Evolutionary conservation across 108 stramenopile species (phyloP), one percentile per base, ranked within the genome.

Genomic region (Aurantiochytrium sp.): DNA sequence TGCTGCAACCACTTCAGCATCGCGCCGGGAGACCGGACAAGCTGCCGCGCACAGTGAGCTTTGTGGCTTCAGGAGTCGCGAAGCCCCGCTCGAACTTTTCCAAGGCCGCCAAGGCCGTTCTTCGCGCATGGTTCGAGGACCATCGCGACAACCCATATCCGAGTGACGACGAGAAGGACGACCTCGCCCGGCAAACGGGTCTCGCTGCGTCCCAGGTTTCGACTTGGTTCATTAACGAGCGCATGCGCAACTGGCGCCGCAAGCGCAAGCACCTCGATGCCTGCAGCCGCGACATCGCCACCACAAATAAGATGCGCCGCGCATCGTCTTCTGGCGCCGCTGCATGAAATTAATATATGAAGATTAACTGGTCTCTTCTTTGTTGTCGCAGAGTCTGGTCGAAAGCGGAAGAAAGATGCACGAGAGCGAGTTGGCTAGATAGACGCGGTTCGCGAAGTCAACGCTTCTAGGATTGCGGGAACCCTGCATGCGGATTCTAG

Each of bases 191-290:
- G 22, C 22, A 45, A 22, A 81, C 69, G n/a, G 69, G 69, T 15
- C 36, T 81, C 6, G 36, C 37, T 4, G 12, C 69, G 4, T n/a
- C 37, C 15, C 69, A 81, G 42, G 42, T 81, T 15, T 39, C 41
- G 6, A 81, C 69, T 32, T 81, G 69, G 69, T 81, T 81, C 22
- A 81, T 81, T 10, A 81, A 81, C 42, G 69, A 81, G 27, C 37
- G 69, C 4, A 45, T 81, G 37, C 37, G 69, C 4, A 81, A 81
- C 2, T 81, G 69, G 69, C 45, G 55, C 5, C 32, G 55, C 32
- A 59, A 59, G 32, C 55, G 32, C 27, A 32, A 59, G 32, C 55
- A 59, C 17, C 21, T n/a, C 8, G 32, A 12, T 4, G 31, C 55
- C 4, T 4, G 50, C 12, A 12, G 50, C 12, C 50, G 50, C 50